phyloP scores from a whole-genome alignment of 257 asterid genomes.

The Gentiana straminea region DNA sequence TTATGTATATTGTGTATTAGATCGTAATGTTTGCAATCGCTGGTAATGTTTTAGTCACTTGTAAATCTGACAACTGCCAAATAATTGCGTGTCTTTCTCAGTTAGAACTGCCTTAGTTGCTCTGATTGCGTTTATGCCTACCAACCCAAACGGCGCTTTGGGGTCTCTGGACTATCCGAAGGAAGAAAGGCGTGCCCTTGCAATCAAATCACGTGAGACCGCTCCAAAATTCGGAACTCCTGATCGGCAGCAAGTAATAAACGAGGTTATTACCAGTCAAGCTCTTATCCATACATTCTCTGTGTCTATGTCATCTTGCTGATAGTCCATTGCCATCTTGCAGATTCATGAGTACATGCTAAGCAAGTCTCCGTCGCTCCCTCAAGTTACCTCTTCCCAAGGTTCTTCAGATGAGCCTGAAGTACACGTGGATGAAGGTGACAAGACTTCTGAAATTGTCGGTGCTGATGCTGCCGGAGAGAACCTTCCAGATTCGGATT shows the following conservation, averaged over 20 bases:
- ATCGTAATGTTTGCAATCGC: too few species aligned
- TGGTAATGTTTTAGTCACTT: too few species aligned
- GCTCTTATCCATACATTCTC: not conserved
- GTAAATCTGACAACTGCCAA: not conserved
- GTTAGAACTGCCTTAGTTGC: constrained; percentile 94
- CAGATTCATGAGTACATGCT: constrained; percentile 80
- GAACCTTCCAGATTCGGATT: constrained; percentile 18
- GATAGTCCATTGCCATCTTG: constrained; percentile 2
- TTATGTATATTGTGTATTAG: too few species aligned
- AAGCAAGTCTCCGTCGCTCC: constrained; percentile 51
- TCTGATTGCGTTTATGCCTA: constrained; percentile 88
- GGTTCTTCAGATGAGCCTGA: constrained; percentile 24
- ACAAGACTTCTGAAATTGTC: constrained; percentile 21
- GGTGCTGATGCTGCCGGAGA: constrained; percentile 24
- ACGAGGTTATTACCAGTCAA: constrained; percentile 43
- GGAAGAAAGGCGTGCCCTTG: constrained; percentile 75
- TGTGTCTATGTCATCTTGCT: not conserved
- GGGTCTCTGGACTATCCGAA: constrained; percentile 75
- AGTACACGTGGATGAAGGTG: constrained; percentile 21
- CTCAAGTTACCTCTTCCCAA: constrained; percentile 27
- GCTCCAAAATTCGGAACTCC: constrained; percentile 61
- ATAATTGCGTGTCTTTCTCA: constrained; percentile 19
- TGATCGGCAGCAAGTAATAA: constrained; percentile 72
- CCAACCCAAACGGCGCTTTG: constrained; percentile 81
- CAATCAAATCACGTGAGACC: constrained; percentile 60